These are phyloP conservation scores for Paramecium tetraurelia DNA, from an alignment of 73 alveolate species.

Conservation along the genomic window DNA sequence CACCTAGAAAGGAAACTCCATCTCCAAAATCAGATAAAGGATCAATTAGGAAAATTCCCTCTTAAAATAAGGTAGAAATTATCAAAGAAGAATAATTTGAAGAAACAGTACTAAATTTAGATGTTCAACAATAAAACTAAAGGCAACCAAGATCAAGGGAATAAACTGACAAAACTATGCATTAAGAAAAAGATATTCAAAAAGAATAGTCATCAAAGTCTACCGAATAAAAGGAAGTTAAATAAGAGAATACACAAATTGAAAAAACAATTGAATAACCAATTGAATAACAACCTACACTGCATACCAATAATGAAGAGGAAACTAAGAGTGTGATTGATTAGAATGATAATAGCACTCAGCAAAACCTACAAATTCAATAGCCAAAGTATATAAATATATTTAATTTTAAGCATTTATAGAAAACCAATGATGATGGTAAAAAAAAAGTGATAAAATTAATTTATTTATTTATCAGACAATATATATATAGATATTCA, in stretches of 20 bases:
- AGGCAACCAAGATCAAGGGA: background rate
- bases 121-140: background rate
- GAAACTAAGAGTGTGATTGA: background rate
- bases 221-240: background rate
- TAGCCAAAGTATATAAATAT: background rate
- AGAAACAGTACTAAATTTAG: background rate
- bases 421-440: slow-evolving; percentile 31
- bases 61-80: background rate
- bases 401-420: background rate
- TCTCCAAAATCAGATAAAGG: slow-evolving; percentile 27
- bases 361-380: background rate
- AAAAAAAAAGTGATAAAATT: background rate
- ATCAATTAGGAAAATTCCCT: background rate
- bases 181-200: background rate
- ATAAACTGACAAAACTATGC: background rate
- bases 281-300: too few species aligned
- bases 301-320: background rate
- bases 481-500: background rate
- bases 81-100: slow-evolving; percentile 47
- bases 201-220: background rate
- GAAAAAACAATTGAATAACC: background rate
- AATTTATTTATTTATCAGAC: background rate
- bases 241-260: background rate
- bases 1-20: background rate
- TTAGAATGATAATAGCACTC: background rate